Conservation (phyloP, 192 early-diverging fungal species). For the Umbelopsis sp. region DNA sequence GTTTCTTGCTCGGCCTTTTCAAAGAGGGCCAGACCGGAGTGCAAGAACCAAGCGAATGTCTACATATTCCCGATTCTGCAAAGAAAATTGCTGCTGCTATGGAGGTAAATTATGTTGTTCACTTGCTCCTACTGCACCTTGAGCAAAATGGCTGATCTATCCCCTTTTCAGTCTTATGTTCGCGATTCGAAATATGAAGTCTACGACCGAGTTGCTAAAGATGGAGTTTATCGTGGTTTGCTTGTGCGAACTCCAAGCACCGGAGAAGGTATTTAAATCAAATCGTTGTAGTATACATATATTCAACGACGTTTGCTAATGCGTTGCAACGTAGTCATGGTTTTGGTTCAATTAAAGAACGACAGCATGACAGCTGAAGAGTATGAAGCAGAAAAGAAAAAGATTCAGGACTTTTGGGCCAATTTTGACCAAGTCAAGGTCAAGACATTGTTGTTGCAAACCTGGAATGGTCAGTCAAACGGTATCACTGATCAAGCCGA, state of each 20-base stretch:
- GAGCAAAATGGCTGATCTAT: background rate
- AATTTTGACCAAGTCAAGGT: slow-evolving; percentile 32
- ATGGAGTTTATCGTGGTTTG: slow-evolving; percentile 68
- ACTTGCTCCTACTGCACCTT: background rate
- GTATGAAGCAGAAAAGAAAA: slow-evolving; percentile 39
- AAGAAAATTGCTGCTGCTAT: slow-evolving; percentile 54
- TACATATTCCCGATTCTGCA: slow-evolving; percentile 50
- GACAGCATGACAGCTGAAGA: slow-evolving; percentile 42
- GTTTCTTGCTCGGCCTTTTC: slow-evolving; percentile 70
- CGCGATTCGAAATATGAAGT: slow-evolving; percentile 34
- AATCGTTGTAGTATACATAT: background rate
- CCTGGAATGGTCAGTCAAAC: slow-evolving; percentile 51
- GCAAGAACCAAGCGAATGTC: slow-evolving; percentile 45
- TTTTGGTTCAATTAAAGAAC: slow-evolving; percentile 65
- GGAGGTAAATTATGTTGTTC: slow-evolving; percentile 25
- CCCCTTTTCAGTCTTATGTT: slow-evolving; percentile 33
- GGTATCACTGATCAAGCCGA: slow-evolving; percentile 56
- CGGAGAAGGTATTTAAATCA: slow-evolving; percentile 51
- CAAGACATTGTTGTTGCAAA: slow-evolving; percentile 58
- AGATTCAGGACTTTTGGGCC: slow-evolving; percentile 37
- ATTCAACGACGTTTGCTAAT: background rate
- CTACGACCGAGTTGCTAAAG: slow-evolving; percentile 39
- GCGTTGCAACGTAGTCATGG: slow-evolving; percentile 43
- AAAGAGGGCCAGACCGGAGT: slow-evolving; percentile 64
- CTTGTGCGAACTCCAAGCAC: slow-evolving; percentile 63